Evolutionary conservation across 139 green algal species (phyloP), one percentile per base, ranked within the genome.

Genomic region (Gonium pectorale): DNA sequence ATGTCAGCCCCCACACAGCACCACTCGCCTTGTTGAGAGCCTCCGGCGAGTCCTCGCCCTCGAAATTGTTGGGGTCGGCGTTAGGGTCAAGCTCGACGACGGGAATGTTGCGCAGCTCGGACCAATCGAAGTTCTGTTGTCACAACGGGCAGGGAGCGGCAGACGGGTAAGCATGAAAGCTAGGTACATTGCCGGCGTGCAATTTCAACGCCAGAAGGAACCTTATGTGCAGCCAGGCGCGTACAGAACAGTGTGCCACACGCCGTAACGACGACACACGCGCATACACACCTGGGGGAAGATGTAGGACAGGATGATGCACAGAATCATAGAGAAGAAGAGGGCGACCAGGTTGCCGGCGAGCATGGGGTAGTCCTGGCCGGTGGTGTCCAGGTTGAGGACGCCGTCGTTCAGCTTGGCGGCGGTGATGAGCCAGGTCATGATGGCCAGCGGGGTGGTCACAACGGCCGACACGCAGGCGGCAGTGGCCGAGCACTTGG

Each of bases 281-380:
- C n/a, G n/a, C n/a, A n/a, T n/a, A n/a, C n/a, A n/a, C 6, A 82
- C 81, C 83, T 92, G 77, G 38, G 90, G 90, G 41, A 73, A 90
- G 52, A 93, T 91, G 38, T 93, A 79, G 4, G 90, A 94, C 35
- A 94, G 85, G 35, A 94, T 71, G 46, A 90, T 64, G 90, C 87
- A 94, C 59, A 98, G 86, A 56, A 97, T 68, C 24, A 86, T 91
- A 8, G 88, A 94, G 62, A 92, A 90, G n/a, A 91, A 69, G 43
- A 98, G 94, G 44, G 95, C 90, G 2, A 94, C 89, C 40, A 98
- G 74, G 86, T 98, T 98, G 68, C 95, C 95, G 19, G 90, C 93
- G 54, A 98, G 88, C 95, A 98, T 98, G 63, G 94, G 91, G 86
- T 96, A 97, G 79, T 98, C 91, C 85, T 90, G 75, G 60, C 80